Evolutionary conservation across 2,329 filamentous ascomycete species (phyloP).

Genomic region (Trichoderma pleuroti): DNA sequence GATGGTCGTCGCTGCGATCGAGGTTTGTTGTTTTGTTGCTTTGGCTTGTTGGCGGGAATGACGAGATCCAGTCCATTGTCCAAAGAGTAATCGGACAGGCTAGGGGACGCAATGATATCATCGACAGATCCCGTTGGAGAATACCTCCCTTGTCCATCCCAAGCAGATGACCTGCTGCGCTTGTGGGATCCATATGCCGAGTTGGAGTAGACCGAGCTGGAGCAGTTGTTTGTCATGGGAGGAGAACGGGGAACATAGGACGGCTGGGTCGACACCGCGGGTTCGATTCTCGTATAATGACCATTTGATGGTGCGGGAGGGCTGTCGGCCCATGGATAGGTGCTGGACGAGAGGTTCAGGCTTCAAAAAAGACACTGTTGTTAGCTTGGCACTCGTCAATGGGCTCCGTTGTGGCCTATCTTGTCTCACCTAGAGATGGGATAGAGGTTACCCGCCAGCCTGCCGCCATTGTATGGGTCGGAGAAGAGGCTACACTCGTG

Average conservation of each 20-base stretch:
- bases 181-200: conserved; percentile 19
- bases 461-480: conserved; percentile 32
- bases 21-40: conserved; percentile 44
- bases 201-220: conserved; percentile 19
- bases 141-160: conserved; percentile 49
- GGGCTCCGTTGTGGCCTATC: not conserved
- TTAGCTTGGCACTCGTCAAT: conserved; percentile 28
- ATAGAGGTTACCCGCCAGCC: conserved; percentile 37
- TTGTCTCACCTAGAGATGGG: conserved; percentile 39
- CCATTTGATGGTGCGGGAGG: conserved; percentile 29
- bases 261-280: conserved; percentile 37
- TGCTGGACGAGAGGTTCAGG: conserved; percentile 40
- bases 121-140: conserved; percentile 58
- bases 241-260: conserved; percentile 43
- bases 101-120: conserved; percentile 56
- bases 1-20: conserved; percentile 65
- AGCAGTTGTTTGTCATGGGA: conserved; percentile 38
- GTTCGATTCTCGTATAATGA: conserved; percentile 39
- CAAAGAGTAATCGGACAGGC: conserved; percentile 57
- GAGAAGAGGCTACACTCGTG: conserved; percentile 29
- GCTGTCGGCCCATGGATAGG: conserved; percentile 30
- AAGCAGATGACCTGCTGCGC: conserved; percentile 35
- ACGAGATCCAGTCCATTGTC: conserved; percentile 47
- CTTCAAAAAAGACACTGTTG: conserved; percentile 36
- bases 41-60: conserved; percentile 42